phyloP scores from a whole-genome alignment of 768 basidiomycete species.

The Hemileccinum impolitum region DNA sequence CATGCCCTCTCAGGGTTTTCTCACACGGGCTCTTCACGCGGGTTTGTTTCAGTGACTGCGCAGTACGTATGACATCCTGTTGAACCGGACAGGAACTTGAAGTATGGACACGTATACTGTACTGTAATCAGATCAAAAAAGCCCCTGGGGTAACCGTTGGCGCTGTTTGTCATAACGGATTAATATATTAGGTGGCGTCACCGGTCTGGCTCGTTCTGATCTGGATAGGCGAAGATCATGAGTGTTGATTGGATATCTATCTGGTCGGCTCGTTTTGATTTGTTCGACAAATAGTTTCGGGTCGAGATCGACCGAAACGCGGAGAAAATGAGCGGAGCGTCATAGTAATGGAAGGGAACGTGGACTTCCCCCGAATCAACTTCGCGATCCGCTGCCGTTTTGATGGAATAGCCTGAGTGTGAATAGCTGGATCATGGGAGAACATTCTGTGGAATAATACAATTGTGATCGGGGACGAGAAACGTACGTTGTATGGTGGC shows the following conservation, averaged over 20 bases:
- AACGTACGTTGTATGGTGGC: background rate
- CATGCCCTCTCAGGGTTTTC: background rate
- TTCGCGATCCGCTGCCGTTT: conserved; percentile 15
- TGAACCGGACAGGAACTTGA: too few relatives aligned
- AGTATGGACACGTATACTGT: background rate
- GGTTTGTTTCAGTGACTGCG: background rate
- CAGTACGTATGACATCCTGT: background rate
- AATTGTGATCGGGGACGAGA: background rate
- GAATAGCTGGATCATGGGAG: background rate
- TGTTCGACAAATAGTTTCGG: background rate
- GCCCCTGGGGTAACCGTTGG: background rate
- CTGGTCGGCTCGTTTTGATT: background rate
- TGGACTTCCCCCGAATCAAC: background rate
- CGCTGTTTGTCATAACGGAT: conserved; percentile 1
- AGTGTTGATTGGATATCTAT: conserved; percentile 10
- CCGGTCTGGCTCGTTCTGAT: background rate
- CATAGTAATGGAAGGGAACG: background rate
- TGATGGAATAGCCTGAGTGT: background rate
- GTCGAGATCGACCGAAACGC: conserved; percentile 26
- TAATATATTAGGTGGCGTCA: conserved; percentile 8
- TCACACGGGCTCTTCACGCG: background rate
- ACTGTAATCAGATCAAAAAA: background rate
- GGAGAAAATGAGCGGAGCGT: conserved; percentile 14
- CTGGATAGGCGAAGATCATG: conserved; percentile 23
- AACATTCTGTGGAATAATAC: background rate